Evolutionary conservation across 768 basidiomycete species (phyloP).

Genomic region (Calocybe gangraenosa): DNA sequence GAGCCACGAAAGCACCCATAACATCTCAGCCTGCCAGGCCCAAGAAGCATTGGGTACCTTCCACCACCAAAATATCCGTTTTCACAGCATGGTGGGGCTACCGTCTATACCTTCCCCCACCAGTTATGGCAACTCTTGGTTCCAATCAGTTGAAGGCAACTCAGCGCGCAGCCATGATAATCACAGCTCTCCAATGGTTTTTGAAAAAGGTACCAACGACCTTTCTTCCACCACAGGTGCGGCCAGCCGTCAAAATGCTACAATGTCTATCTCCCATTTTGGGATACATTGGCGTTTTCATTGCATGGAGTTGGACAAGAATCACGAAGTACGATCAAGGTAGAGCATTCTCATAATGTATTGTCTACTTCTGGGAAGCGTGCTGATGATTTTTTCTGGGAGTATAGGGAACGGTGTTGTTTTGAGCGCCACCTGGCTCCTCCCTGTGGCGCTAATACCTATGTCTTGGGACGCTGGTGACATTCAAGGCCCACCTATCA

Average conservation of each 20-base stretch:
- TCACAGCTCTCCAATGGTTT: conserved; percentile 70
- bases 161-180: conserved; percentile 71
- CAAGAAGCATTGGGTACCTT: conserved; percentile 63
- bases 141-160: conserved; percentile 62
- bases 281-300: conserved; percentile 70
- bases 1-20: neutral
- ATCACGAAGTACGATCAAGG: conserved; percentile 69
- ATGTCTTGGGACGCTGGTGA: conserved; percentile 64
- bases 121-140: conserved; percentile 62
- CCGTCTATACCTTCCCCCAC: conserved; percentile 72
- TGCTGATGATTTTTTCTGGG: neutral
- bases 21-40: conserved; percentile 18
- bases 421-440: conserved; percentile 77
- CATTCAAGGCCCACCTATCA: conserved; percentile 27
- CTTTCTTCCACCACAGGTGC: conserved; percentile 58
- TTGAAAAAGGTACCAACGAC: conserved; percentile 58
- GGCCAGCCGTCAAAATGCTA: conserved; percentile 52
- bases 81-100: conserved; percentile 83
- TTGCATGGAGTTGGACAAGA: conserved; percentile 76
- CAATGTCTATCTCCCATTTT: conserved; percentile 60
- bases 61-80: conserved; percentile 66
- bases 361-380: conserved; percentile 6
- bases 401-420: conserved; percentile 70
- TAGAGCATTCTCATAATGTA: conserved; percentile 17
- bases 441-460: conserved; percentile 73